phyloP scores from a whole-genome alignment of 2,329 filamentous ascomycete species.

The Trichophyton verrucosum region DNA sequence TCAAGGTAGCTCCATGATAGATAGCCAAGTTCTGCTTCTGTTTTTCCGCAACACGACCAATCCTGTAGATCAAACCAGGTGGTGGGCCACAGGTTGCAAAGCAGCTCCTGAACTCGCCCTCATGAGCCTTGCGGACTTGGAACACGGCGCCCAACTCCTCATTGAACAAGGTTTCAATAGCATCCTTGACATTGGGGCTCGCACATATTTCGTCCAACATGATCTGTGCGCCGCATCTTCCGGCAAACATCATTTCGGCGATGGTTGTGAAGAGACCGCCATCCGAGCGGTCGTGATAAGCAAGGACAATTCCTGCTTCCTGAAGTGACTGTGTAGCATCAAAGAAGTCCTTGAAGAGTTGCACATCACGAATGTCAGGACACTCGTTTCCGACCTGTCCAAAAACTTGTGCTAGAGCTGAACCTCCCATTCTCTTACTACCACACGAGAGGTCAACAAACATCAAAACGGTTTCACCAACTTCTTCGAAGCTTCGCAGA shows the following conservation, averaged over 20 bases:
- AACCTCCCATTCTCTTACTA: slow-evolving; percentile 73
- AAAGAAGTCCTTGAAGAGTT: slow-evolving; percentile 78
- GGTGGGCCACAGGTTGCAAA: slow-evolving; percentile 85
- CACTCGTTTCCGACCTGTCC: slow-evolving; percentile 71
- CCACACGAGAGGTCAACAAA: slow-evolving; percentile 82
- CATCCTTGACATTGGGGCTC: slow-evolving; percentile 48
- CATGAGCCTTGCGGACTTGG: slow-evolving; percentile 76
- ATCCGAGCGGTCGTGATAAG: slow-evolving; percentile 90
- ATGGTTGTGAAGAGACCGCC: slow-evolving; percentile 84
- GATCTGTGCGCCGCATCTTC: slow-evolving; percentile 74
- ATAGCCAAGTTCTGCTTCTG: slow-evolving; percentile 66
- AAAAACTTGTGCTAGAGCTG: slow-evolving; percentile 80
- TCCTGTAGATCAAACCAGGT: slow-evolving; percentile 66
- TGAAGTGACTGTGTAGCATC: slow-evolving; percentile 64
- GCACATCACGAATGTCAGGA: slow-evolving; percentile 72
- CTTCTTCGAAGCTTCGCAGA: slow-evolving; percentile 67
- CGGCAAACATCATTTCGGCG: slow-evolving; percentile 97
- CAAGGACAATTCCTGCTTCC: slow-evolving; percentile 62
- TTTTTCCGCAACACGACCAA: slow-evolving; percentile 58
- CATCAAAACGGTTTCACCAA: slow-evolving; percentile 77
- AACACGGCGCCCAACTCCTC: slow-evolving; percentile 94
- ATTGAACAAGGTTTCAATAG: slow-evolving; percentile 78
- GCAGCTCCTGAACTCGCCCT: slow-evolving; percentile 73
- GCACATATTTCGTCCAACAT: slow-evolving; percentile 58
- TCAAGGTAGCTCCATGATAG: slow-evolving; percentile 53